Evolutionary conservation across 2,329 filamentous ascomycete species (phyloP).

Genomic region (Basipetospora chlamydospora): DNA sequence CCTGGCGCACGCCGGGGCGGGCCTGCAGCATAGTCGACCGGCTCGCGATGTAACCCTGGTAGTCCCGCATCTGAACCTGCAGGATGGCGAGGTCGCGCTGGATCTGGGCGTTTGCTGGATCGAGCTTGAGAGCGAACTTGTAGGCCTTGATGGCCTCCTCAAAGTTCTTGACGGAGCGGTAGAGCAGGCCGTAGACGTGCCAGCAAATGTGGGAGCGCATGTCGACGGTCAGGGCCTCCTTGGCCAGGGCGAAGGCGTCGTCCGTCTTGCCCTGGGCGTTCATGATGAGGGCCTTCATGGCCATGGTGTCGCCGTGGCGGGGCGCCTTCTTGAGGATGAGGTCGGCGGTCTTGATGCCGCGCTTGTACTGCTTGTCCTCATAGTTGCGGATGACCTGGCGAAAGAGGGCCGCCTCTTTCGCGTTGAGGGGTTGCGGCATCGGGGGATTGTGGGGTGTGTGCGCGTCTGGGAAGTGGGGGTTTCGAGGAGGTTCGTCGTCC

Average conservation of each 20-base stretch:
- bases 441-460: conserved; percentile 14
- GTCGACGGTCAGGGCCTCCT: conserved; percentile 81
- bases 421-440: conserved; percentile 60
- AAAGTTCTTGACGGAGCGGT: conserved; percentile 90
- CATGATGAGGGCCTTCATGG: conserved; percentile 96
- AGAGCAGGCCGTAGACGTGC: conserved; percentile 95
- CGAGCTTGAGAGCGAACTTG: conserved; percentile 82
- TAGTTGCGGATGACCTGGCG: conserved; percentile 89
- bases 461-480: too few species aligned
- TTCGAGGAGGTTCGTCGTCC: too few species aligned
- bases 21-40: conserved; percentile 76
- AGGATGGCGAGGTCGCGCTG: conserved; percentile 85
- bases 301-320: conserved; percentile 94
- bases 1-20: conserved; percentile 68
- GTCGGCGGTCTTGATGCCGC: conserved; percentile 84
- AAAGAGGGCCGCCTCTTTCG: conserved; percentile 91
- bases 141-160: conserved; percentile 99
- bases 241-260: conserved; percentile 86
- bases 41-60: conserved; percentile 82
- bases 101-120: conserved; percentile 90
- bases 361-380: conserved; percentile 96
- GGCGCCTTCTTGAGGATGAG: conserved; percentile 91
- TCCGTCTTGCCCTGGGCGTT: conserved; percentile 85
- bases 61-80: conserved; percentile 94
- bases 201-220: conserved; percentile 99